Conservation (phyloP, 192 early-diverging fungal genomes). For the Mortierella alpina region DNA sequence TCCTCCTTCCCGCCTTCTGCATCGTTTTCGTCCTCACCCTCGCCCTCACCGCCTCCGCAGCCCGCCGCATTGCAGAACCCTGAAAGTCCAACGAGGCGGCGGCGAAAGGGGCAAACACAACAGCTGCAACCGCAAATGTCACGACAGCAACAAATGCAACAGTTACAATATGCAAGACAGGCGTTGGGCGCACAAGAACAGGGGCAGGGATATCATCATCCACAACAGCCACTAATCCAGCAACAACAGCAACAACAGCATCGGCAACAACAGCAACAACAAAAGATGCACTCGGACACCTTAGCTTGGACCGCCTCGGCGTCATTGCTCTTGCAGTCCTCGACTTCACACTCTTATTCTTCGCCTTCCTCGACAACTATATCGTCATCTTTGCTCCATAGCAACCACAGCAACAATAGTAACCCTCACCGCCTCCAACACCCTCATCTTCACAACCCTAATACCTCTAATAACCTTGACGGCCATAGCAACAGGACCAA, state of each 20-base stretch:
- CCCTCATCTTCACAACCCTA: background rate
- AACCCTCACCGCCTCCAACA: background rate
- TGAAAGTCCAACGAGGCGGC: background rate
- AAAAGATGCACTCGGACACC: background rate
- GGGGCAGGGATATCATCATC: background rate
- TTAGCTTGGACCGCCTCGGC: conserved; percentile 8
- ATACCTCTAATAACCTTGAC: background rate
- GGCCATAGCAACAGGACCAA: background rate
- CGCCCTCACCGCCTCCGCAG: conserved; percentile 8
- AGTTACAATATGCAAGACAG: background rate
- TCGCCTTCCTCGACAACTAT: background rate
- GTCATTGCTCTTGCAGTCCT: background rate
- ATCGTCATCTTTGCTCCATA: background rate
- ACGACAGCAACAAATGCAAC: background rate
- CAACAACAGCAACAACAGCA: too few species aligned
- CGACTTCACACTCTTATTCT: background rate
- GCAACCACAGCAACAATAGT: background rate
- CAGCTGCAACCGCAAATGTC: background rate
- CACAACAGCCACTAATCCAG: background rate
- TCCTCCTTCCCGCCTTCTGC: background rate
- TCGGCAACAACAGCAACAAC: background rate
- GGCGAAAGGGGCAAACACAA: background rate
- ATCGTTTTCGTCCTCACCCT: conserved; percentile 11
- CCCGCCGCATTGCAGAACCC: background rate
- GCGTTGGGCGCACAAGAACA: conserved; percentile 7